Conservation (phyloP, 352 stramenopile genomes). For the Aphanomyces stellatus region DNA sequence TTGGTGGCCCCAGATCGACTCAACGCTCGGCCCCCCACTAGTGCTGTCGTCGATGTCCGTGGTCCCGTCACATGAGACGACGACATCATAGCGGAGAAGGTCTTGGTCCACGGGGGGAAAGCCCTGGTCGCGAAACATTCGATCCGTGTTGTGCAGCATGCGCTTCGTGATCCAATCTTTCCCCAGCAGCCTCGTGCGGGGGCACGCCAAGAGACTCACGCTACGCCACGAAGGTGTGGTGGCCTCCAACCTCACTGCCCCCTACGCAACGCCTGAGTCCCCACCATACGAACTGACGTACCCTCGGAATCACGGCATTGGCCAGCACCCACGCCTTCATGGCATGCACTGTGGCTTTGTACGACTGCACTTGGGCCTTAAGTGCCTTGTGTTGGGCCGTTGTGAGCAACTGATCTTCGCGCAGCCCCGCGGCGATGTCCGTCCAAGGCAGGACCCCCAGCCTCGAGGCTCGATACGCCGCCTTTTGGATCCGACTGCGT, state of each 20-base stretch:
- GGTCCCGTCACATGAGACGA: too few species aligned
- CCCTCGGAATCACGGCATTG: not conserved
- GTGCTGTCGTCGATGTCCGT: too few species aligned
- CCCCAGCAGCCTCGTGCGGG: not conserved
- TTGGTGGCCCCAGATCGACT: not conserved
- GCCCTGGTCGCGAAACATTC: not conserved
- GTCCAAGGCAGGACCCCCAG: not conserved
- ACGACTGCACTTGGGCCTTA: not conserved
- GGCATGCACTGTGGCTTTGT: not conserved
- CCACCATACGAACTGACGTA: not conserved
- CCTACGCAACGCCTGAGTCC: not conserved
- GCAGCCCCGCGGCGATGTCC: not conserved
- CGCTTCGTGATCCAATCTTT: constrained; percentile 11
- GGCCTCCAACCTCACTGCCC: not conserved
- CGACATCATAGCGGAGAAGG: not conserved
- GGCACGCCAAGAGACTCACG: not conserved
- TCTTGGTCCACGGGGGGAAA: not conserved
- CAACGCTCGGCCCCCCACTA: not conserved
- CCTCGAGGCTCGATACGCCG: not conserved
- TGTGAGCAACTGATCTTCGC: not conserved
- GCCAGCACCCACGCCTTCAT: not conserved
- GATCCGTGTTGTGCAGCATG: not conserved
- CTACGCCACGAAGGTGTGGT: not conserved
- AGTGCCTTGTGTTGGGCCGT: not conserved
- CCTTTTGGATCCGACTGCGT: too few species aligned